These are phyloP conservation scores for Euptelea pleiosperma DNA, from an alignment of 164 flowering plant species.

Conservation along the genomic window DNA sequence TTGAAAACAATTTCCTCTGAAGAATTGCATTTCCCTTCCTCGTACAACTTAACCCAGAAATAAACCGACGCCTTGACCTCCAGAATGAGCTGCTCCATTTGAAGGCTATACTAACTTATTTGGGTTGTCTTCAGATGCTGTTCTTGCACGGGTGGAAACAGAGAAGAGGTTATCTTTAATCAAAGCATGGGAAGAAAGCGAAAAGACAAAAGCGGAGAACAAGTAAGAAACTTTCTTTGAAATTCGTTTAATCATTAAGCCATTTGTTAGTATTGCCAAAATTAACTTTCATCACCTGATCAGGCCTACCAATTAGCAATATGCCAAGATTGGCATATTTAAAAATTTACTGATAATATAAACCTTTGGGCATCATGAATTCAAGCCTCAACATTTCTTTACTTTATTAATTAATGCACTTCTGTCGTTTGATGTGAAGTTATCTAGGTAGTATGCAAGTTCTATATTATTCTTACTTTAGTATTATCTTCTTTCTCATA, in stretches of 20 bases:
- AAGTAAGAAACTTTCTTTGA: slow-evolving; percentile 49
- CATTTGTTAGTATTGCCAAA: background rate
- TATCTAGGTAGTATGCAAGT: too few species aligned
- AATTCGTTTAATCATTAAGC: background rate
- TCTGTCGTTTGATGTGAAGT: too few species aligned
- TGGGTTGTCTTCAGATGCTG: slow-evolving; percentile 47
- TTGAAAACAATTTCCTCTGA: too few species aligned
- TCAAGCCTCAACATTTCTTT: background rate
- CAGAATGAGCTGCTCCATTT: too few species aligned
- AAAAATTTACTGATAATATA: too few species aligned
- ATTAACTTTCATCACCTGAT: background rate
- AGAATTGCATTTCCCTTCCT: too few species aligned
- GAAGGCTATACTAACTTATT: background rate
- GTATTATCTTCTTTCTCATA: too few species aligned
- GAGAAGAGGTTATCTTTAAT: slow-evolving; percentile 73
- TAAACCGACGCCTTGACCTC: too few species aligned
- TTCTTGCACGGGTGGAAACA: slow-evolving; percentile 59
- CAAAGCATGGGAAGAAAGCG: slow-evolving; percentile 94
- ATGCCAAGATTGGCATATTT: background rate
- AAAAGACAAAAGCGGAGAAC: slow-evolving; percentile 77
- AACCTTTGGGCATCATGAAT: background rate
- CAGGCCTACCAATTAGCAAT: background rate
- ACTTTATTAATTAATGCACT: too few species aligned
- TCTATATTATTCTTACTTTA: too few species aligned
- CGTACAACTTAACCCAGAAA: too few species aligned